Conservation (phyloP, 2,329 filamentous ascomycete genomes). For the Arthrobotrys entomopaga region DNA sequence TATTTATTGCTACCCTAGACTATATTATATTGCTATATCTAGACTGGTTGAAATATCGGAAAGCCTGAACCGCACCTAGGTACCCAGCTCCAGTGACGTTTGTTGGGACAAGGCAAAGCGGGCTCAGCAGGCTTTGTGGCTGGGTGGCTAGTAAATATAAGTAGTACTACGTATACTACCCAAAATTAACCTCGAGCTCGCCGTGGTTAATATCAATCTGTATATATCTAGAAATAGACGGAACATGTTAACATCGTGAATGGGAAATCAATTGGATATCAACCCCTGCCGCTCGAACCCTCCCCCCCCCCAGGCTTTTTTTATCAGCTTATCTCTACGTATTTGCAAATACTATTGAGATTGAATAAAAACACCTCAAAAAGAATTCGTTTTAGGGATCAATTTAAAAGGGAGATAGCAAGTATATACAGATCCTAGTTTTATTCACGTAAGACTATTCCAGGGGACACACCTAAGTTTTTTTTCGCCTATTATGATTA, state of each 20-base stretch:
- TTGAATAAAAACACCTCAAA: constrained; percentile 16
- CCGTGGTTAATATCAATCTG: no score
- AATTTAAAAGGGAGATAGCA: no score
- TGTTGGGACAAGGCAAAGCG: no score
- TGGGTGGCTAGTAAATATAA: neutral
- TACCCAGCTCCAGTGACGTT: no score
- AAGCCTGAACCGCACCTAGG: neutral
- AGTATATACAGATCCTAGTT: constrained; percentile 4
- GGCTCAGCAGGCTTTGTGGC: no score
- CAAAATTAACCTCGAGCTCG: neutral
- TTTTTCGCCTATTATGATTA: constrained; percentile 23
- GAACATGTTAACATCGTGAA: no score
- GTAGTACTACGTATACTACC: no score
- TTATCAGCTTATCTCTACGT: constrained; percentile 44
- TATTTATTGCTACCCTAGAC: no score
- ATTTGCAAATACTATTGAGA: constrained; percentile 13
- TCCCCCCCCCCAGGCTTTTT: neutral
- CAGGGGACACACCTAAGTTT: no score
- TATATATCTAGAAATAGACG: no score
- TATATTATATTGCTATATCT: no score
- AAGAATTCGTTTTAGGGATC: neutral
- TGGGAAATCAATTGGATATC: constrained; percentile 44
- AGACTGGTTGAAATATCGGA: constrained; percentile 30
- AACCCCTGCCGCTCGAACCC: constrained; percentile 8
- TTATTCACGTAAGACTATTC: constrained; percentile 2